Evolutionary conservation across 192 early-diverging fungal species (phyloP), one percentile per base, ranked within the genome.

Genomic region (Cladochytrium replicatum): DNA sequence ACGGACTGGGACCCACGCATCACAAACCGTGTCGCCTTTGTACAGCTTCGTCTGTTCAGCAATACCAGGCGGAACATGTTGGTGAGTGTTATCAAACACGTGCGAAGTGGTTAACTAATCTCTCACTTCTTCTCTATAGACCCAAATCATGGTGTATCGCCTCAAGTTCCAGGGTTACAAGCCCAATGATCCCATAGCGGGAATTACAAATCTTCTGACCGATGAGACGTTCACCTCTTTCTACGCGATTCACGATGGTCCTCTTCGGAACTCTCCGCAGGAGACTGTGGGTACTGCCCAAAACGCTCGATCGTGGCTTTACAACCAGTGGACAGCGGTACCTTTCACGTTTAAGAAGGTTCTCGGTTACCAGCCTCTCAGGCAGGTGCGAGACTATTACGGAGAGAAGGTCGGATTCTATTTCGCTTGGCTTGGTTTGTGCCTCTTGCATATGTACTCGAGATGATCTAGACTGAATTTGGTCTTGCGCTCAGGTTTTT

Each of bases 341-440:
- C 7, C 26, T 2, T 50, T 37, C 37, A n/a, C 4, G 3, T 50
- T 17, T 15, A 34, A 17, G 41, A 25, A 50, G 0, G 39, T 48
- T 48, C 2, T 48, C 1, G 23, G 17, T 0, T 48, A 50, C 19
- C 61, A 71, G 32, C 75, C 75, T 1, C 15, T 76, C 9, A 60
- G 66, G 15, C 58, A 73, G 19, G 66, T 77, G 28, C 58, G 67
- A 29, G 51, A 47, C n/a, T n/a, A n/a, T 51, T 84, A 75, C 50
- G 83, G 83, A n/a, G 83, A 85, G 59, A 65, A 72, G 46, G 60
- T 79, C 38, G 81, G 75, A 7, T 62, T 80, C 1, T 85, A 83
- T 39, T 82, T 85, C 62, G 72, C 78, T 21, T 85, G 77, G 74
- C 54, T 83, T 29, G 74, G 74, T 50, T 45, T 29, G 38, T 37